These are phyloP conservation scores for Crassisporium funariophilum DNA, from an alignment of 768 basidiomycete species.

Conservation along the genomic window DNA sequence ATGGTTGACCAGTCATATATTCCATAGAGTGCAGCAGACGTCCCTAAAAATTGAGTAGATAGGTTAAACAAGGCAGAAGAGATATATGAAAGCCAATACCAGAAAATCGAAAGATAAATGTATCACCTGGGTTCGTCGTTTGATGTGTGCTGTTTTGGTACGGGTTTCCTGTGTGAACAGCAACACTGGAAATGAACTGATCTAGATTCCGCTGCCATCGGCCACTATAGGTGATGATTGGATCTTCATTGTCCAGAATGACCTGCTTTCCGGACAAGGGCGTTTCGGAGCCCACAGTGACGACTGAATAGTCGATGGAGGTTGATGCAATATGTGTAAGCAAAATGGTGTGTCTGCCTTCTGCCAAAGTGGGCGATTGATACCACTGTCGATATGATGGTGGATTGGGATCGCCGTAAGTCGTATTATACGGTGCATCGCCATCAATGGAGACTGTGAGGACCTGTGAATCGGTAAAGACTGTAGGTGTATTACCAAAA, in stretches of 20 bases:
- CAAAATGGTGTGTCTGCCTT: conserved; percentile 24
- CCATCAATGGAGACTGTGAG: conserved; percentile 26
- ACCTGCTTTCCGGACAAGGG: conserved; percentile 18
- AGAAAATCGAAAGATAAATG: conserved; percentile 28
- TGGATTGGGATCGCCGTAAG: conserved; percentile 26
- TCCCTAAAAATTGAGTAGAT: conserved; percentile 15
- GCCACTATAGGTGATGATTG: conserved; percentile 14
- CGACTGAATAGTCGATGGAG: conserved; percentile 26
- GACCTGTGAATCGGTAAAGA: conserved; percentile 15
- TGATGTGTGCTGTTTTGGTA: conserved; percentile 30
- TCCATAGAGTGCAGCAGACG: conserved; percentile 24
- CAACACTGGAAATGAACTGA: conserved; percentile 15
- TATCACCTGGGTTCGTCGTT: conserved; percentile 18
- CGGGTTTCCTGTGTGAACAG: conserved; percentile 21
- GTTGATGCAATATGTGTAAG: conserved; percentile 23
- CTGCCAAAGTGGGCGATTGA: conserved; percentile 24
- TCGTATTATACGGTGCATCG: conserved; percentile 14
- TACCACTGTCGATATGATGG: conserved; percentile 30
- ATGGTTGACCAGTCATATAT: conserved; percentile 25
- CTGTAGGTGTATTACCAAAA: conserved; percentile 24
- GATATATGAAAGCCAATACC: conserved; percentile 18
- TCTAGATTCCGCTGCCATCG: conserved; percentile 17
- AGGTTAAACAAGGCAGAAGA: not conserved
- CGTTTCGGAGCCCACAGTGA: conserved; percentile 23
- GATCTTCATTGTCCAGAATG: conserved; percentile 27